Conservation (phyloP, 2,329 filamentous ascomycete species). For the Plectosphaerella cucumerina region DNA sequence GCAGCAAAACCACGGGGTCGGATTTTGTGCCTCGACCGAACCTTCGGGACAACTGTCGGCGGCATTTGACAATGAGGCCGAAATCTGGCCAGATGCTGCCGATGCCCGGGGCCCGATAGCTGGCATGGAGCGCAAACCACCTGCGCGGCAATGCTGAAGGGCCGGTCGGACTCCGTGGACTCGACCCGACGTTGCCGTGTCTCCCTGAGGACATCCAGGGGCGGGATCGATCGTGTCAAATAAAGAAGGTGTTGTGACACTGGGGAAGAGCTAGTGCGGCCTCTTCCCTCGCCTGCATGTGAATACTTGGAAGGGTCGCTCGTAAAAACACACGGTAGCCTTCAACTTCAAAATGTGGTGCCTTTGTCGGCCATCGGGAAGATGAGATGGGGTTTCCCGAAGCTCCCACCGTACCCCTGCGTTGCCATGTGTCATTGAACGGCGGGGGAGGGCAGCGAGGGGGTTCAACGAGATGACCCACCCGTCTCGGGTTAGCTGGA, state of each 20-base stretch:
- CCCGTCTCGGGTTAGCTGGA: background rate
- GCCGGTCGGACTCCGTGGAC: background rate
- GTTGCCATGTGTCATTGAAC: background rate
- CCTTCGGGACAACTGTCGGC: conserved; percentile 9
- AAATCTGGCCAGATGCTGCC: conserved; percentile 3
- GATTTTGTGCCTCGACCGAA: conserved; percentile 4
- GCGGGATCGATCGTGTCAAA: too few relatives aligned
- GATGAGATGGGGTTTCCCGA: too few relatives aligned
- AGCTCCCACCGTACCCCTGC: background rate
- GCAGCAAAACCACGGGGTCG: background rate
- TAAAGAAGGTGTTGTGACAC: too few relatives aligned
- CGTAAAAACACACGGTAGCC: too few relatives aligned
- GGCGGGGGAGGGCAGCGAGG: background rate
- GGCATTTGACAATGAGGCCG: conserved; percentile 8
- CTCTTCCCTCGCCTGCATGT: too few relatives aligned
- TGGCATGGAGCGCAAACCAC: background rate
- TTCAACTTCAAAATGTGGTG: too few relatives aligned
- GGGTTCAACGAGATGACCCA: background rate
- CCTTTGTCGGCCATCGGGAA: too few relatives aligned
- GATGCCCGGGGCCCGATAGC: background rate
- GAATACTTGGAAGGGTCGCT: too few relatives aligned
- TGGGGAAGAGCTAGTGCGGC: too few relatives aligned
- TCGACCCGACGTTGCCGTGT: background rate
- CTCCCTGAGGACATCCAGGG: too few relatives aligned
- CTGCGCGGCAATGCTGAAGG: background rate